Base-by-base conservation (phyloP, 2,329 filamentous ascomycete genomes). In the Calonectria montana region DNA sequence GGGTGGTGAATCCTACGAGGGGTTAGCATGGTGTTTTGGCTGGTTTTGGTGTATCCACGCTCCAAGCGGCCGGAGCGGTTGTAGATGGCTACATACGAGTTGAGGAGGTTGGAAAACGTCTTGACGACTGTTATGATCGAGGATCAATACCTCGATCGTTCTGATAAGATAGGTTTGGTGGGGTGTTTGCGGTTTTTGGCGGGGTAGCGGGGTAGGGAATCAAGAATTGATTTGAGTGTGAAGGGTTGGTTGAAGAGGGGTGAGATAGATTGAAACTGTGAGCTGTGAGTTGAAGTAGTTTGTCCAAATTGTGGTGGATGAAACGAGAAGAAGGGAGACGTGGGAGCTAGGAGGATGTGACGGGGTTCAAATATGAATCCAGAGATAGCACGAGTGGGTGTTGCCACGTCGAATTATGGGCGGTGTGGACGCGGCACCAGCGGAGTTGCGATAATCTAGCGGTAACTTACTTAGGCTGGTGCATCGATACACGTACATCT, bases 31-130 rank as follows among this genome's bases (percentile, higher is more conserved):
- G 68, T 70, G 62, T 35, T 43, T 48, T 15, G 35, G 12, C 18
- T 39, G 65, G 10, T 10, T 41, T 29, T 48, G 41, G 29, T 13
- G 53, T 15, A 16, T 39, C 31, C 15, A 55, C 55, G 29, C 59
- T 37, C 37, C 59, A 18, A 23, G 45, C 27, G 37, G 29, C 25
- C 41, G 48, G 2, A 25, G 37, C 2, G 21, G 16, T 6, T 18
- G n/a, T 15, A 27, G 61, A 39, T 21, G 78, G 21, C n/a, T 39
- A 83, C 95, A 85, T 91, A 98, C 96, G 95, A 98, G 91, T 97
- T 97, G 80, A 98, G 93, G 81, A 97, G 93, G 88, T 97, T 98
- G 90, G 95, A 96, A 93, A 98, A 98, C 96, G 95, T 98, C 88
- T 94, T 98, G 94, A 90, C 93, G 92, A 86, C 84, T 85, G 82